Base-by-base conservation (phyloP, 2,329 filamentous ascomycete genomes). In the Lecanicillium sp. region DNA sequence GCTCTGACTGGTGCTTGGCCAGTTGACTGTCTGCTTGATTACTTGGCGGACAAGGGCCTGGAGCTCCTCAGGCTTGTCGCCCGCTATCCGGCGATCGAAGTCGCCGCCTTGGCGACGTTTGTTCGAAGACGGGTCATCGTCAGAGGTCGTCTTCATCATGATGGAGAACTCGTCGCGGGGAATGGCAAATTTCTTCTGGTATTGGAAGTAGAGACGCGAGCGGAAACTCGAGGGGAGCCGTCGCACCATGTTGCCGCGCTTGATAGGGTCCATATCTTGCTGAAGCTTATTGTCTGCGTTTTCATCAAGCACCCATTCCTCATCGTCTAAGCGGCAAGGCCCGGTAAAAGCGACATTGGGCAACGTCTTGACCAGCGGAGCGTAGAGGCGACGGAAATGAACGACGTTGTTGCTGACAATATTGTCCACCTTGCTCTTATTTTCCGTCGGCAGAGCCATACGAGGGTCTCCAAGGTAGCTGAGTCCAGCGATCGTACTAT, bases 391-490 rank as follows among this genome's bases (percentile, higher is more conserved):
- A 27, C 93, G 83, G 73, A 98, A 98, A 63, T 95, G 90, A 30
- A 86, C 73, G 62, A 96, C 81, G 66, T 98, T 95, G 61, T 94
- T 84, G 39, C 82, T 82, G 24, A 98, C 93, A 57, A 98, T 98
- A 65, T 97, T 97, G 58, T 80, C 77, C 17, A 98, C 89, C 67
- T 98, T 98, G 61, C 83, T 82, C 26, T 88, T 90, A 61, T 97
- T 88, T 65, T 98, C 93, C 1, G 88, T 88, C 2, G 87, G 86
- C 35, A 96, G 76, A 2, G 83, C 74, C 93, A 98, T 98, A 54
- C 93, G 87, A n/a, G 90, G 89, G 61, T 98, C 93, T 27, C 93
- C 93, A 56, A 95, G 81, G 65, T 98, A 98, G 60, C 87, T 95
- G 55, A 98, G 84, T 19, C 87, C 86, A 1, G 93, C 86, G 52